Conservation (phyloP, 495 filamentous ascomycete species). For the Penicillium angulare region DNA sequence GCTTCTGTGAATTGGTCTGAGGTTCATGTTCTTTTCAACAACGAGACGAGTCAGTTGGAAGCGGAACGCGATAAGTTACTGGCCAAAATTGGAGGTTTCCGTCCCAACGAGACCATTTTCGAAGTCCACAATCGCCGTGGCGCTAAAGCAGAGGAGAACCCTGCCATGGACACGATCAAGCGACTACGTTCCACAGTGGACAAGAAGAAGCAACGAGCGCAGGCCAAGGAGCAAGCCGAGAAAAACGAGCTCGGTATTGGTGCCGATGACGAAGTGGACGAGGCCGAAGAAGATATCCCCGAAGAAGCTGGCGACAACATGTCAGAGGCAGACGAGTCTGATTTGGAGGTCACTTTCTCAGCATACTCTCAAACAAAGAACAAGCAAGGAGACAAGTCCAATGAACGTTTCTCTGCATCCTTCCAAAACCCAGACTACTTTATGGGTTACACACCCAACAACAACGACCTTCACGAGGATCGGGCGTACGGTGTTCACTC, state of each 20-base stretch:
- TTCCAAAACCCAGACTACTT: conserved; percentile 87
- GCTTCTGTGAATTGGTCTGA: conserved; percentile 64
- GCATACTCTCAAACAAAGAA: conserved; percentile 43
- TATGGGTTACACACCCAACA: conserved; percentile 88
- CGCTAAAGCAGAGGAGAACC: conserved; percentile 48
- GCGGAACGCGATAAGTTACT: conserved; percentile 79
- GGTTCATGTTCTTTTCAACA: conserved; percentile 74
- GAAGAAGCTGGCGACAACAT: conserved; percentile 55
- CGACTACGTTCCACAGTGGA: conserved; percentile 56
- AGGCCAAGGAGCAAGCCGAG: conserved; percentile 31
- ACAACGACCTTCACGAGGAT: conserved; percentile 77
- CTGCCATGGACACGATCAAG: conserved; percentile 79
- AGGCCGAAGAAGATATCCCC: conserved; percentile 35
- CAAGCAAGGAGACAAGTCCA: conserved; percentile 26
- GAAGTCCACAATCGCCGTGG: conserved; percentile 76
- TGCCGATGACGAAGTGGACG: conserved; percentile 31
- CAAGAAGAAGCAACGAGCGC: conserved; percentile 39
- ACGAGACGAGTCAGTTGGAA: conserved; percentile 60
- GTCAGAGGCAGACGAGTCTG: conserved; percentile 66
- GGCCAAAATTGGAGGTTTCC: conserved; percentile 76
- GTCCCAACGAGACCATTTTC: conserved; percentile 90
- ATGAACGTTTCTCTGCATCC: conserved; percentile 35
- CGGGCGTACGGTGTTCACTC: conserved; percentile 89
- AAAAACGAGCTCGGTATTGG: conserved; percentile 25
- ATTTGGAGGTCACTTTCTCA: conserved; percentile 81